Conservation (phyloP, 805 yeast genomes). For the Ogataea nitratoaversa region DNA sequence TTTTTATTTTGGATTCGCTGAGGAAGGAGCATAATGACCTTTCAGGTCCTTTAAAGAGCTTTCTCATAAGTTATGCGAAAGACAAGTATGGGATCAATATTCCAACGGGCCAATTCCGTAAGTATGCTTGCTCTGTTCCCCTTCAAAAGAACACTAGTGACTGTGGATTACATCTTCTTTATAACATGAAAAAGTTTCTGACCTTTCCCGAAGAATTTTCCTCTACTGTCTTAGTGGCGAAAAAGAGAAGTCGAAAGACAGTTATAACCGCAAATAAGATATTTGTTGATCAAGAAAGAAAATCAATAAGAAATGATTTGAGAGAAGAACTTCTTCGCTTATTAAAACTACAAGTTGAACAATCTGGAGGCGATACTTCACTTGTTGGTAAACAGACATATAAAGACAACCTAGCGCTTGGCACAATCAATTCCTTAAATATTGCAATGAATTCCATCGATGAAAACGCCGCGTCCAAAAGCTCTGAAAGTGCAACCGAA, state of each 20-base stretch:
- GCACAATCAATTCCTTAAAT: neutral
- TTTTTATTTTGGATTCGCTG: constrained; percentile 74
- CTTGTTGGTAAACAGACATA: constrained; percentile 24
- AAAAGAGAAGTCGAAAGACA: constrained; percentile 10
- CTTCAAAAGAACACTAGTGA: constrained; percentile 86
- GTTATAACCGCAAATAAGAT: constrained; percentile 13
- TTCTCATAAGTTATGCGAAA: constrained; percentile 63
- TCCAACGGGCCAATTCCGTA: constrained; percentile 39
- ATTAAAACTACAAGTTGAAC: constrained; percentile 24
- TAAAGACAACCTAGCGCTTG: neutral
- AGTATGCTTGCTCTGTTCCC: constrained; percentile 49
- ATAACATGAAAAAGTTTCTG: constrained; percentile 60
- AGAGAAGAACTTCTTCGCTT: constrained; percentile 22
- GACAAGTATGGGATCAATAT: constrained; percentile 54
- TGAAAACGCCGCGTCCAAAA: neutral
- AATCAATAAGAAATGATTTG: constrained; percentile 20
- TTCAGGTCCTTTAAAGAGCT: constrained; percentile 48
- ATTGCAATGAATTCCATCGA: neutral
- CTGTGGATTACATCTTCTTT: constrained; percentile 90
- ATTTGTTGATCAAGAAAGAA: constrained; percentile 25
- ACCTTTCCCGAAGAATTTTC: constrained; percentile 42
- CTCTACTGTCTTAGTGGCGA: constrained; percentile 15
- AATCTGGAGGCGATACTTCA: constrained; percentile 20
- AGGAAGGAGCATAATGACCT: constrained; percentile 53
- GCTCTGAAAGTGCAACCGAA: neutral